Conservation (phyloP, 768 basidiomycete genomes). For the Hygrophoropsis aurantiaca region DNA sequence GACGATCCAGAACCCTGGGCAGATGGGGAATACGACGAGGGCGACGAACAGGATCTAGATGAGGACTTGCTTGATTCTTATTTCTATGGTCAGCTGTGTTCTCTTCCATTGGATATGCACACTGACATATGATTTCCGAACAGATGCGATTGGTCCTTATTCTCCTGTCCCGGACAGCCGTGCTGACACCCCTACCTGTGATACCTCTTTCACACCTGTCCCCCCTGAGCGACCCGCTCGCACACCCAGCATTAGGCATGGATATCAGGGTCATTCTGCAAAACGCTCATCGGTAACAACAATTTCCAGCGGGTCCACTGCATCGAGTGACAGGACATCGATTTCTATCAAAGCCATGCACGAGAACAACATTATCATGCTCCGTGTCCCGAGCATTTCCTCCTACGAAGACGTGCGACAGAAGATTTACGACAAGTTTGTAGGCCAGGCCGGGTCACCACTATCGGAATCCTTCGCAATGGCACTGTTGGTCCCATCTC, state of each 20-base stretch:
- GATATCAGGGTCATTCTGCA: constrained; percentile 8
- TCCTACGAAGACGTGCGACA: constrained; percentile 54
- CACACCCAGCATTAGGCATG: neutral
- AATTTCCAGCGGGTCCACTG: constrained; percentile 39
- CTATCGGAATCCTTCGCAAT: constrained; percentile 57
- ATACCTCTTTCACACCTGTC: constrained; percentile 1
- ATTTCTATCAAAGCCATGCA: constrained; percentile 66
- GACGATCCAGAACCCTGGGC: constrained; percentile 18
- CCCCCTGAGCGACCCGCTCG: neutral
- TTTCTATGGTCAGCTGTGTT: constrained; percentile 34
- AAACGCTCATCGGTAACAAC: constrained; percentile 29
- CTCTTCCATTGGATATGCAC: neutral
- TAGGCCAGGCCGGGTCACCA: constrained; percentile 55
- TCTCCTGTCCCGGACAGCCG: constrained; percentile 9
- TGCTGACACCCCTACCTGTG: constrained; percentile 20
- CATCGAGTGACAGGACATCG: constrained; percentile 21
- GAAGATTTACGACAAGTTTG: constrained; percentile 65
- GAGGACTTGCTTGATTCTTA: constrained; percentile 42
- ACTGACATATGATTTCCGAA: constrained; percentile 4
- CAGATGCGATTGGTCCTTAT: constrained; percentile 22
- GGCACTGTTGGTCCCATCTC: constrained; percentile 45
- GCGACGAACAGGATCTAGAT: constrained; percentile 17
- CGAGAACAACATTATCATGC: constrained; percentile 59
- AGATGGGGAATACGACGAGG: constrained; percentile 22
- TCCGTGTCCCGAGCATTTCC: constrained; percentile 50